Base-by-base conservation (phyloP, 805 yeast species). In the Ogataea naganishii region DNA sequence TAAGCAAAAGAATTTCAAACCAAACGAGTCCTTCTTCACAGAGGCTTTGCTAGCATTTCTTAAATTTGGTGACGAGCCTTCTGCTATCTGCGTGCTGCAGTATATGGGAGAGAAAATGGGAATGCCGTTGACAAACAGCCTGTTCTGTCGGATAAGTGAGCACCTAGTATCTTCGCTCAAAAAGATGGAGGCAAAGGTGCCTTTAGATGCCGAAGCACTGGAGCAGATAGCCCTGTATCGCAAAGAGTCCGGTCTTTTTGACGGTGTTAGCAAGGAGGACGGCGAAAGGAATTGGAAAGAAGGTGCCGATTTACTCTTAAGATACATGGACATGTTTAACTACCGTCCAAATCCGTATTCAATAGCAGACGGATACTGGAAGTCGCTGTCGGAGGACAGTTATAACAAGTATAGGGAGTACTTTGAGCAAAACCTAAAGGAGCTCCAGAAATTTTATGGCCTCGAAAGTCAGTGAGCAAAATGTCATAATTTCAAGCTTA, bases 21-120 rank as follows among this genome's bases (percentile, higher is more conserved):
- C 40, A n/a, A 24, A 34, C 6, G 42, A 45, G n/a, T 24, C 14
- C 7, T 38, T 46, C 18, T 32, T 40, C 21, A 33, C 32, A 13
- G 44, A 38, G 15, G 30, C 41, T 3, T 5, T 46, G 15, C 10
- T 33, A 7, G 40, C 53, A 1, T 43, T 53, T 16, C 14, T 53
- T 25, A 43, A 40, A 3, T 53, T 37, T 31, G 48, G 52, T 8
- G 57, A 51, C 27, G 26, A 30, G 8, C 31, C 41, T 1, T 41
- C 49, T 5, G 44, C 44, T 0, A 38, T 51, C 7, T 47, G 53
- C 27, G 38, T 39, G 4, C 24, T 51, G 7, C 42, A 47, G 26
- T 40, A 39, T 27, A 38, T 41, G 23, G 57, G 57, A 6, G 35
- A 36, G 39, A 37, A 31, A 1, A 19, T 35, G 12, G 30, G 41